Evolutionary conservation across 2,329 filamentous ascomycete species (phyloP).

Genomic region (Neonectria coccinea): DNA sequence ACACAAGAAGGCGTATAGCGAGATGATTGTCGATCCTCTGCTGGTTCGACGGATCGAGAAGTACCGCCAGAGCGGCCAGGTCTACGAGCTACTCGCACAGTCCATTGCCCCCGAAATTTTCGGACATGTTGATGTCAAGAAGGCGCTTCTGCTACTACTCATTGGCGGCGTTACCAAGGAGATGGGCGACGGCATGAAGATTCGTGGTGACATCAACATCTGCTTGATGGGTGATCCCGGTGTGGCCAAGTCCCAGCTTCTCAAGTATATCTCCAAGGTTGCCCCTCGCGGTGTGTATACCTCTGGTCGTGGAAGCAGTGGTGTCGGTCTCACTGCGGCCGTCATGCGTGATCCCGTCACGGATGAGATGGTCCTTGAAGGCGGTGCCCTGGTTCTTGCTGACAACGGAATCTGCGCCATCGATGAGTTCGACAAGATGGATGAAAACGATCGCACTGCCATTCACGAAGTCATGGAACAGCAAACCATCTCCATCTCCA

Average conservation of each 20-base stretch:
- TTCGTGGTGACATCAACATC: slow-evolving; percentile 98
- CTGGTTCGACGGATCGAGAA: slow-evolving; percentile 87
- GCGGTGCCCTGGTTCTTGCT: slow-evolving; percentile 81
- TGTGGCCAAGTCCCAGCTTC: slow-evolving; percentile 97
- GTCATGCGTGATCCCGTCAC: slow-evolving; percentile 88
- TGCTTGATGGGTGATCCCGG: slow-evolving; percentile 99
- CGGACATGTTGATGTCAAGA: slow-evolving; percentile 97
- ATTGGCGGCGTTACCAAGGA: slow-evolving; percentile 97
- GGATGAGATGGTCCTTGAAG: slow-evolving; percentile 86
- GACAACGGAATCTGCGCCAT: slow-evolving; percentile 90
- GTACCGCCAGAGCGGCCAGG: slow-evolving; percentile 85
- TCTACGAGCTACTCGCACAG: slow-evolving; percentile 95
- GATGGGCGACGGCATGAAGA: slow-evolving; percentile 98
- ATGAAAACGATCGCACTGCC: slow-evolving; percentile 83
- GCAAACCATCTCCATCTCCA: slow-evolving; percentile 87
- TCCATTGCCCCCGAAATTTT: slow-evolving; percentile 98
- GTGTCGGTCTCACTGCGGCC: slow-evolving; percentile 84
- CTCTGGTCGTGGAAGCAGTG: slow-evolving; percentile 82
- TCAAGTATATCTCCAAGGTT: slow-evolving; percentile 99
- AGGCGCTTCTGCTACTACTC: slow-evolving; percentile 92
- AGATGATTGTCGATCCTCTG: slow-evolving; percentile 84
- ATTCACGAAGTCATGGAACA: slow-evolving; percentile 93
- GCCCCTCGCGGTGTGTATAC: slow-evolving; percentile 92
- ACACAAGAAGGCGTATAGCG: slow-evolving; percentile 98
- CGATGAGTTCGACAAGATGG: slow-evolving; percentile 92